Percentiles rank a stretch among this genome's conserved stretches.
Conservation (phyloP, 106 monocot genomes). For the Dendrobium catenatum region DNA sequence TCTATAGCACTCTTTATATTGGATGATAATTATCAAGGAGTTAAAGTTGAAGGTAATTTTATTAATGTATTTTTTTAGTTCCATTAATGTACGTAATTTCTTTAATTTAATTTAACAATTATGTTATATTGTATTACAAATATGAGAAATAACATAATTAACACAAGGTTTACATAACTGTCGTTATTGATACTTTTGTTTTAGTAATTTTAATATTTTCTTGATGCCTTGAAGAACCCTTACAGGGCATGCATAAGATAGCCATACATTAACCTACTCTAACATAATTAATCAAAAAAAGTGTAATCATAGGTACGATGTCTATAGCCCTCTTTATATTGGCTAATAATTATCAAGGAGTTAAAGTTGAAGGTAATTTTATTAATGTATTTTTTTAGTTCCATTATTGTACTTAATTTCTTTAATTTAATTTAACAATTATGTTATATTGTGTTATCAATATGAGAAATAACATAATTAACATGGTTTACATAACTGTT, state of each 20-base stretch:
- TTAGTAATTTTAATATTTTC: too few species aligned
- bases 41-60: not conserved
- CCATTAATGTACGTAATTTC: not conserved
- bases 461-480: not conserved
- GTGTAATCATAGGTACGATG: not conserved
- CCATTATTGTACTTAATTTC: not conserved
- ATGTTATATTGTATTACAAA: not conserved
- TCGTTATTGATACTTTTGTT: too few species aligned
- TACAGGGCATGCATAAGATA: conserved; percentile 9
- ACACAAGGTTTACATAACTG: not conserved
- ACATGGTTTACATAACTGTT: not conserved
- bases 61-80: not conserved
- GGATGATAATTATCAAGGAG: not conserved
- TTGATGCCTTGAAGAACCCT: not conserved
- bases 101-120: not conserved
- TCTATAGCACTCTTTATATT: not conserved
- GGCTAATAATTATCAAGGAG: not conserved
- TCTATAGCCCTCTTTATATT: not conserved
- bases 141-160: not conserved
- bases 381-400: not conserved
- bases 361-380: not conserved
- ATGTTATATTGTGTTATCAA: not conserved
- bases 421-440: not conserved
- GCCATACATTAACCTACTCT: not conserved
- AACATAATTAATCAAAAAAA: not conserved